phyloP scores from a whole-genome alignment of 345 rosid species.

The Salix suchowensis region DNA sequence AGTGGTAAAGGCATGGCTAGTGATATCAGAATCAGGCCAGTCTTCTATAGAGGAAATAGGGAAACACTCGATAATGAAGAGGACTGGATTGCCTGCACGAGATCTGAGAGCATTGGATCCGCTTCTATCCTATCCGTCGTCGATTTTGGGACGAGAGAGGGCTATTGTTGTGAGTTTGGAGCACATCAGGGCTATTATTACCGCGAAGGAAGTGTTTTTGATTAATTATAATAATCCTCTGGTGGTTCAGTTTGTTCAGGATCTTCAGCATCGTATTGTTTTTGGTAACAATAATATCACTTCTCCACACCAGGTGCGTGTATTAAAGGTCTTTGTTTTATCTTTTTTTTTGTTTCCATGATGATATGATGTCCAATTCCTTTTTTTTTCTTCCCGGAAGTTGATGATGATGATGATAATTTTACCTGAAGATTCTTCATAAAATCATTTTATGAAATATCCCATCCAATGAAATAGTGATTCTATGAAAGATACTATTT shows the following conservation, averaged over 20 bases:
- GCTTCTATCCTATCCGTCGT: conserved; percentile 47
- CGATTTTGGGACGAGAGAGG: conserved; percentile 49
- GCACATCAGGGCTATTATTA: conserved; percentile 50
- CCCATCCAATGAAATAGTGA: no score
- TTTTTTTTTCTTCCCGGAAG: no score
- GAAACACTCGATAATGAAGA: conserved; percentile 44
- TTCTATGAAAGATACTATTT: no score
- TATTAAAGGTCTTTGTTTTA: background rate
- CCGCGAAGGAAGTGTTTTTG: conserved; percentile 44
- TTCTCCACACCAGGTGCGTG: conserved; percentile 12
- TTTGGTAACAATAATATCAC: background rate
- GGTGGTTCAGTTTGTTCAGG: conserved; percentile 33
- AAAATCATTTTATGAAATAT: no score
- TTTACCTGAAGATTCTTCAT: no score
- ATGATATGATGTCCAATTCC: background rate
- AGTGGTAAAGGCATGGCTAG: conserved; percentile 37
- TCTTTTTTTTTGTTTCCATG: no score
- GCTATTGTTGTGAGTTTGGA: conserved; percentile 48
- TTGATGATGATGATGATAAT: no score
- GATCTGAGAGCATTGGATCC: conserved; percentile 51
- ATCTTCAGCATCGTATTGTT: conserved; percentile 35
- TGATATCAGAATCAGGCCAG: conserved; percentile 30
- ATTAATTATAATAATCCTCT: conserved; percentile 40
- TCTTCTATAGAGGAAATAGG: conserved; percentile 37
- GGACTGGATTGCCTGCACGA: conserved; percentile 53